Conservation (phyloP, 2,329 filamentous ascomycete genomes). For the Hymenoscyphus occultus region DNA sequence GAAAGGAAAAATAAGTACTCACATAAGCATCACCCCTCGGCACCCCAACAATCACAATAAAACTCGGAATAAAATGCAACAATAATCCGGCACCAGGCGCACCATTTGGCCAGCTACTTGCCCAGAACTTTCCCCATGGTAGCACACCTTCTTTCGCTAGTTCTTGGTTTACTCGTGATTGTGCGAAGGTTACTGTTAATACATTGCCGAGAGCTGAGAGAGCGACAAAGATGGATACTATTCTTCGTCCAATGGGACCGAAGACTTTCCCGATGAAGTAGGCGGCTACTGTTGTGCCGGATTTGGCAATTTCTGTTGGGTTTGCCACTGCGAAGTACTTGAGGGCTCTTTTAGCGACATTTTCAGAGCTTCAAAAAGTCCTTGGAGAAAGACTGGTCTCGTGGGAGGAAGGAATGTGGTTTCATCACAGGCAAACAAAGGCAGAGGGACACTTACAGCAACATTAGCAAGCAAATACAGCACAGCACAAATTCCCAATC, state of each 20-base stretch:
- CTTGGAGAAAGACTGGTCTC: neutral
- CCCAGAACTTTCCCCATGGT: conserved; percentile 40
- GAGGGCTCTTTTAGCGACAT: neutral
- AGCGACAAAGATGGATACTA: conserved; percentile 46
- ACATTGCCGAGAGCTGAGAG: conserved; percentile 49
- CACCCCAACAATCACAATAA: conserved; percentile 50
- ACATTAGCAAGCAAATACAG: conserved; percentile 56
- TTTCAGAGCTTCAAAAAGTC: neutral
- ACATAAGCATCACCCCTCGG: conserved; percentile 41
- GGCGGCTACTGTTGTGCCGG: conserved; percentile 52
- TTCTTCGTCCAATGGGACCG: conserved; percentile 41
- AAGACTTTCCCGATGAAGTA: conserved; percentile 54
- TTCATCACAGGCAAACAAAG: neutral
- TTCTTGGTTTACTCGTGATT: conserved; percentile 46
- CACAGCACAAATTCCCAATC: conserved; percentile 49
- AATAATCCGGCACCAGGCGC: conserved; percentile 39
- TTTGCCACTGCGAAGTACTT: conserved; percentile 55
- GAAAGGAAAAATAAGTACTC: conserved; percentile 12
- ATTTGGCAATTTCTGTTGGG: conserved; percentile 49
- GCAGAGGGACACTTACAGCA: conserved; percentile 33
- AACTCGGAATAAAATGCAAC: conserved; percentile 59
- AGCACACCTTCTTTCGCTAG: conserved; percentile 47
- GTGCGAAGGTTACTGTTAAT: conserved; percentile 46
- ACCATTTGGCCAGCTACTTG: conserved; percentile 21
- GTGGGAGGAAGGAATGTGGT: neutral